Evolutionary conservation across 257 asterid genomes (phyloP), one percentile per base, ranked within the genome.

Genomic region (Oldenlandia corymbosa): DNA sequence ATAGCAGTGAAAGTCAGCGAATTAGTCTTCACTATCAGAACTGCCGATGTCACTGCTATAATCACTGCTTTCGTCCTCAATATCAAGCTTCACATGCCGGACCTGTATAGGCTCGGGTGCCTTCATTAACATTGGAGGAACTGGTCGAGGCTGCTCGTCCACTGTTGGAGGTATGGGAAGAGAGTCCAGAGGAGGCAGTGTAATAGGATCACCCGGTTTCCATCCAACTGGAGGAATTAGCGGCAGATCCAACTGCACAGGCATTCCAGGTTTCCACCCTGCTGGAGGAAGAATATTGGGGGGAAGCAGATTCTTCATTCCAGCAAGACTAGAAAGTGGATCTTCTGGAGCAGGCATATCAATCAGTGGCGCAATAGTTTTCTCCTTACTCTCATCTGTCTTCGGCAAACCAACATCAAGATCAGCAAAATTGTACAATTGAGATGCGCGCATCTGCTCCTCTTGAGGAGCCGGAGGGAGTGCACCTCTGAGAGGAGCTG

Each of bases 391-490:
- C 55, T 82, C 85, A 14, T 82, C 94, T 18, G 80, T 68, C 70
- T 83, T 80, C n/a, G 95, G 95, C 47, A 90, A 64, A 17, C 96
- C 97, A 27, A 92, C 71, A 52, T 89, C 94, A 49, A 85, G 91
- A 71, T 87, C 84, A 23, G 90, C 91, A 58, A 80, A 82, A 57
- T 49, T 56, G 65, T 85, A 93, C 11, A 93, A 46, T 63, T 74
- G 91, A 2, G 99, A 89, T 1, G 97, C 97, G 5, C 97, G 93
- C 97, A 93, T 81, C 55, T 93, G 99, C 77, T 93, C 97, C 34
- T 93, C 99, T 74, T 90, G 99, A 11, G 96, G 97, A 36, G 99
- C 97, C 0, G 97, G 97, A 23, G 96, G 96, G 30, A 93, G 94
- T 13, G 94, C 95, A 26, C 99, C 96, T 7, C 91, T 80, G 12